Evolutionary conservation across 1,284 basidiomycete genomes (phyloP).

Genomic region (Sanghuangporus sanghuang): DNA sequence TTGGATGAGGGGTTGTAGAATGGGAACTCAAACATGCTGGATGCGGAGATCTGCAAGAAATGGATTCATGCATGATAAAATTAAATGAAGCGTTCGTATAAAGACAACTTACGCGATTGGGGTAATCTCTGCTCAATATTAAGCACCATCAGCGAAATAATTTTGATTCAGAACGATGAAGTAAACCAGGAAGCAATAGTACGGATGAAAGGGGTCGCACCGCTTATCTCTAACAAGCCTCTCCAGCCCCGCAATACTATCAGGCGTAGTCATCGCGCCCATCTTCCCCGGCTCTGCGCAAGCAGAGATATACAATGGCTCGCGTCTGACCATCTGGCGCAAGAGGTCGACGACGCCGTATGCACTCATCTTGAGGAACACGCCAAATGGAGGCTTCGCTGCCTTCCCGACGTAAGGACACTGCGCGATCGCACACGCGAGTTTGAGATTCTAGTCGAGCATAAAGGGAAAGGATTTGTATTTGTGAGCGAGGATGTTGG

Average conservation of each 20-base stretch:
- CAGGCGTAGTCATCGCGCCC: conserved; percentile 22
- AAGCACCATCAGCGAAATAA: not conserved
- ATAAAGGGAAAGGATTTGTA: not conserved
- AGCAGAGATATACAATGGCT: conserved; percentile 32
- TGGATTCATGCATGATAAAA: not conserved
- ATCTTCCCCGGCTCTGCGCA: conserved; percentile 23
- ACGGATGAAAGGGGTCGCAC: not conserved
- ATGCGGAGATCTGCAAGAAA: conserved; percentile 21
- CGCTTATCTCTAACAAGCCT: conserved; percentile 10
- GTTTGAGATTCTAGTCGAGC: conserved; percentile 21
- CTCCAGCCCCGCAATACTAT: conserved; percentile 20
- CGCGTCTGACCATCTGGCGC: conserved; percentile 29
- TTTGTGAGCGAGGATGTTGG: not conserved
- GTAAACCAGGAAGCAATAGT: not conserved
- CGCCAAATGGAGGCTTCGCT: conserved; percentile 14
- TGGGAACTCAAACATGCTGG: conserved; percentile 23
- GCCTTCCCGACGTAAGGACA: conserved; percentile 30
- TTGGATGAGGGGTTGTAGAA: conserved; percentile 24
- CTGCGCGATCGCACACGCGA: conserved; percentile 30
- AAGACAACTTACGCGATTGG: not conserved
- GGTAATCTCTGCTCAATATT: not conserved
- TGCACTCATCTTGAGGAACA: conserved; percentile 23
- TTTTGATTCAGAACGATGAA: not conserved
- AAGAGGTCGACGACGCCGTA: conserved; percentile 27
- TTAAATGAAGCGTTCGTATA: not conserved